These are phyloP conservation scores for Serendipita sp. DNA, from an alignment of 768 basidiomycete species.

Conservation along the genomic window DNA sequence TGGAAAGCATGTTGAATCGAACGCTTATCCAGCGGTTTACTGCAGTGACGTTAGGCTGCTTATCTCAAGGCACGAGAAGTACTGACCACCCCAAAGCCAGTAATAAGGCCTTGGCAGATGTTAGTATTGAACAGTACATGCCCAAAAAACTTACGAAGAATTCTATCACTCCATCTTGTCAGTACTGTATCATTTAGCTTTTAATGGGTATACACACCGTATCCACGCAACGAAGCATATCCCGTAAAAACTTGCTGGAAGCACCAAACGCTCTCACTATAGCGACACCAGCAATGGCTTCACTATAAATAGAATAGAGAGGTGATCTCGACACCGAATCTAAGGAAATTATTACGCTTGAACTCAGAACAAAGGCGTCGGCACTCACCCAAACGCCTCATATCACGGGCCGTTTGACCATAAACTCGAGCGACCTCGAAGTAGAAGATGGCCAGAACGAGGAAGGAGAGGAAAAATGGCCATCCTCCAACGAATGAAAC, in stretches of 20 bases:
- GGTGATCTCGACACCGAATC: conserved; percentile 34
- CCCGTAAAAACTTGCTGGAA: conserved; percentile 68
- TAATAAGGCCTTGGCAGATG: conserved; percentile 45
- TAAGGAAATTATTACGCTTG: conserved; percentile 3
- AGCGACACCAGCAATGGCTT: conserved; percentile 37
- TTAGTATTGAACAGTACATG: neutral
- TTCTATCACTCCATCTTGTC: neutral
- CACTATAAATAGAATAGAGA: conserved; percentile 35
- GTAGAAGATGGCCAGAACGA: conserved; percentile 45
- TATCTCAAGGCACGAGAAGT: neutral
- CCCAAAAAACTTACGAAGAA: conserved; percentile 2
- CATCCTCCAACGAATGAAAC: conserved; percentile 66
- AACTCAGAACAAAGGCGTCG: neutral
- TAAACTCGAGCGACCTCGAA: conserved; percentile 36
- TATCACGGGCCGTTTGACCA: conserved; percentile 62
- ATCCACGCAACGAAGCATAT: conserved; percentile 71
- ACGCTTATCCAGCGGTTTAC: conserved; percentile 85
- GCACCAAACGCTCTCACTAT: conserved; percentile 76
- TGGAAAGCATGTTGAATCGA: conserved; percentile 71
- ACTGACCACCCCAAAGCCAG: conserved; percentile 76
- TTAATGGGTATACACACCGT: conserved; percentile 38
- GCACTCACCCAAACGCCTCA: conserved; percentile 18
- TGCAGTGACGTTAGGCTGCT: conserved; percentile 18
- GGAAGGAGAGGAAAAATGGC: conserved; percentile 49
- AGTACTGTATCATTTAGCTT: too few relatives aligned